Evolutionary conservation across 1,284 basidiomycete species (phyloP).

Genomic region (Taiwanofungus camphoratus): DNA sequence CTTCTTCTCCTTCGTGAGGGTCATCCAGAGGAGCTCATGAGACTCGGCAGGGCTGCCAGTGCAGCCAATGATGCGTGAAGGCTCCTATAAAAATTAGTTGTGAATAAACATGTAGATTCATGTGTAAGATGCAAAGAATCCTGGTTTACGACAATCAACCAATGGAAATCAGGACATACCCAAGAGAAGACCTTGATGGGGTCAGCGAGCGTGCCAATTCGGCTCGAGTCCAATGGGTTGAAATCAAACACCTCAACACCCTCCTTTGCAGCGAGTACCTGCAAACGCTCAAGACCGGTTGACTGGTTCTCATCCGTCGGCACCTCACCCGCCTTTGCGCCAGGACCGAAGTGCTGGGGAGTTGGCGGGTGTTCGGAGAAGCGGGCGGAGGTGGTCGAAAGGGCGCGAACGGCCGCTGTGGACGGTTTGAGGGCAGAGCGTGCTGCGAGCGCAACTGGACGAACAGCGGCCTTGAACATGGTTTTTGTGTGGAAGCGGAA

Average conservation of each 20-base stretch:
- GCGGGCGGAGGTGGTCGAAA: constrained; percentile 49
- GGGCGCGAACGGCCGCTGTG: constrained; percentile 37
- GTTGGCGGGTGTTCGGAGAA: constrained; percentile 51
- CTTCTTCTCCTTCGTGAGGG: constrained; percentile 57
- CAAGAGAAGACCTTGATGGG: constrained; percentile 86
- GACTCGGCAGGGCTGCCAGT: constrained; percentile 90
- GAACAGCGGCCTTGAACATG: constrained; percentile 42
- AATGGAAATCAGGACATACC: too few relatives aligned
- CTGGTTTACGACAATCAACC: too few relatives aligned
- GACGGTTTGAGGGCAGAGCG: constrained; percentile 27
- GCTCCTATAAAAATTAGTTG: constrained; percentile 45
- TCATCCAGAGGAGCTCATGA: constrained; percentile 86
- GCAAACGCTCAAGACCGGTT: constrained; percentile 95
- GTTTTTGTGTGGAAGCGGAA: constrained; percentile 16
- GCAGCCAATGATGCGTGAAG: constrained; percentile 83
- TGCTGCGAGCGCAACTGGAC: constrained; percentile 32
- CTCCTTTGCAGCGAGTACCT: constrained; percentile 85
- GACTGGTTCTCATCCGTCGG: constrained; percentile 87
- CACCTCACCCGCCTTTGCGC: constrained; percentile 73
- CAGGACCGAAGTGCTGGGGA: constrained; percentile 68
- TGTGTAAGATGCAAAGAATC: constrained; percentile 8
- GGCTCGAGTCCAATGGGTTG: constrained; percentile 79
- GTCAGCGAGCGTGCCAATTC: constrained; percentile 83
- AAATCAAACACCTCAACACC: constrained; percentile 91
- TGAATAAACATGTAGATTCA: not conserved